Percentiles rank a stretch among this genome's conserved stretches.
phyloP scores from a whole-genome alignment of 805 yeast genomes.

The Cyberlindnera galapagoensis region DNA sequence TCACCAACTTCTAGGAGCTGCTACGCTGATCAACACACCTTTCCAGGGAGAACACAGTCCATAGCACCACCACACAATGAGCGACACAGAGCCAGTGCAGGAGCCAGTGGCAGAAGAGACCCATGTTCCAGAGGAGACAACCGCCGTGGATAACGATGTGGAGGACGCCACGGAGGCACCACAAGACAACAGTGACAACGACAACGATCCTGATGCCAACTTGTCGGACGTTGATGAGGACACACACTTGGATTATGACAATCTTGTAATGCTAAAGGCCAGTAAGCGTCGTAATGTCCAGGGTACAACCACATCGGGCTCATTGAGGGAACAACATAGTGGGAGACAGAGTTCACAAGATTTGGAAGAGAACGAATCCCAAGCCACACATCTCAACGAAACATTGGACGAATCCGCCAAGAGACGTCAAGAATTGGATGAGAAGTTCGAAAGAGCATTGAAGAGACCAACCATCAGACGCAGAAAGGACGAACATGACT shows the following conservation, averaged over 20 bases:
- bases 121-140: neutral
- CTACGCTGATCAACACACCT: no score
- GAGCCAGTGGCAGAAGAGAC: slow-evolving; percentile 1
- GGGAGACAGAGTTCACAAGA: neutral
- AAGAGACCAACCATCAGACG: slow-evolving; percentile 58
- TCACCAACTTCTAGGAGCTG: no score
- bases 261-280: slow-evolving; percentile 16
- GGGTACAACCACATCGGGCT: slow-evolving; percentile 1
- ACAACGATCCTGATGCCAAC: slow-evolving; percentile 5
- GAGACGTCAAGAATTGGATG: slow-evolving; percentile 75
- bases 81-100: slow-evolving; percentile 3
- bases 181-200: slow-evolving; percentile 2
- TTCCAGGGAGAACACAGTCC: no score
- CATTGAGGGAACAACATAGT: neutral
- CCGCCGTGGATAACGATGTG: slow-evolving; percentile 1
- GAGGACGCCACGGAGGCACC: slow-evolving; percentile 12
- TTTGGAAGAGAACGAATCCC: slow-evolving; percentile 22
- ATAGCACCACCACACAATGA: no score
- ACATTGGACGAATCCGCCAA: slow-evolving; percentile 28
- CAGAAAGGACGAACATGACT: slow-evolving; percentile 81
- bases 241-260: slow-evolving; percentile 24
- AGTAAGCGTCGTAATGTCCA: slow-evolving; percentile 16
- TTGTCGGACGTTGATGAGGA: slow-evolving; percentile 5
- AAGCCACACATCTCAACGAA: slow-evolving; percentile 16
- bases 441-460: slow-evolving; percentile 68